Conservation (phyloP, 225 moss, liverwort and hornwort species). For the Climacium dendroides region DNA sequence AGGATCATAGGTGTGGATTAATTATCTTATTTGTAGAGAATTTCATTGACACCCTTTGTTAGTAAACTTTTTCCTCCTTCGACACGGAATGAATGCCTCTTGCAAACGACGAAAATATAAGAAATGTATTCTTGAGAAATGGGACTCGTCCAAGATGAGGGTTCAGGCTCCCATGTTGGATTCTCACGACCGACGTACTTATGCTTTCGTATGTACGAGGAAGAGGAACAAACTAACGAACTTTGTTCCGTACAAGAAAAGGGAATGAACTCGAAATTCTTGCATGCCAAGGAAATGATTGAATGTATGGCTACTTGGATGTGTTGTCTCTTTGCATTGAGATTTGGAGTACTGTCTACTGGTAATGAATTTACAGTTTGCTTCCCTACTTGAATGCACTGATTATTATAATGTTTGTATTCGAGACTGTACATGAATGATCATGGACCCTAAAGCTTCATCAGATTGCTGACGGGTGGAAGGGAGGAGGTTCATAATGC, state of each 20-base stretch:
- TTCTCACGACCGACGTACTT: neutral
- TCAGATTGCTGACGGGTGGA: neutral
- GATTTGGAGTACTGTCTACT: neutral
- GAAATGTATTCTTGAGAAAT: neutral
- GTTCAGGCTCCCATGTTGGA: neutral
- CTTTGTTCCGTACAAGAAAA: neutral
- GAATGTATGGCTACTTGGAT: neutral
- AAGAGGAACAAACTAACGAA: too few species aligned
- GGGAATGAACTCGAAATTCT: neutral
- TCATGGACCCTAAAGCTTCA: neutral
- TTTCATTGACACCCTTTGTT: too few species aligned
- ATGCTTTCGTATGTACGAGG: rapidly evolving
- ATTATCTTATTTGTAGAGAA: too few species aligned
- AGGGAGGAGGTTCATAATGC: neutral
- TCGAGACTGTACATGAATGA: neutral
- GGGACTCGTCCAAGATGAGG: too few species aligned
- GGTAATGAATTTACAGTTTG: neutral
- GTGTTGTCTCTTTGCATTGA: neutral
- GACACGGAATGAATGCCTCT: neutral
- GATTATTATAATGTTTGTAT: neutral
- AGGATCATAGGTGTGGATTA: too few species aligned
- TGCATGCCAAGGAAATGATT: neutral
- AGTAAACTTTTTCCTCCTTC: neutral
- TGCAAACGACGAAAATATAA: neutral
- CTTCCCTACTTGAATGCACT: neutral